These are phyloP conservation scores for Epithemia pelagica DNA, from an alignment of 108 stramenopile genomes.

Conservation along the genomic window DNA sequence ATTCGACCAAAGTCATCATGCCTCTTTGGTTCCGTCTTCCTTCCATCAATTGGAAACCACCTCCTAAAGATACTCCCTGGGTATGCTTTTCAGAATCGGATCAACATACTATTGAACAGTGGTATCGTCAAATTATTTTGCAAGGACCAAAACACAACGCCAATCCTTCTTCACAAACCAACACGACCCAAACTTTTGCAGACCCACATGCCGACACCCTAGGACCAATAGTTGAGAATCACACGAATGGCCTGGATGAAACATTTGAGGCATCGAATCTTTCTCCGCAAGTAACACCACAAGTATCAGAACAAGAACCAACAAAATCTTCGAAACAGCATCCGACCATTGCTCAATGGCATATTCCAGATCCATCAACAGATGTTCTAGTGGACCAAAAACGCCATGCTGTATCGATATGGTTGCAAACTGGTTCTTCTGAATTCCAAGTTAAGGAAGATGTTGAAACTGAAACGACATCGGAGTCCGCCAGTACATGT, in stretches of 20 bases:
- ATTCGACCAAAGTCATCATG: background rate
- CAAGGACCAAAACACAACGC: background rate
- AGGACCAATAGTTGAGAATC: too few relatives aligned
- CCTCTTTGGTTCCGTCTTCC: slow-evolving; percentile 63
- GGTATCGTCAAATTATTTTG: slow-evolving; percentile 13
- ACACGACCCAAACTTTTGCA: background rate
- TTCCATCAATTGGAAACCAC: slow-evolving; percentile 51
- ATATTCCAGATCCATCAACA: slow-evolving; percentile 29
- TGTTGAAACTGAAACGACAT: slow-evolving; percentile 6
- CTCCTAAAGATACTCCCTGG: slow-evolving; percentile 46
- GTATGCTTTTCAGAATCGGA: slow-evolving; percentile 28
- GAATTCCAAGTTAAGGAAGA: slow-evolving; percentile 4
- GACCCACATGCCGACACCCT: background rate
- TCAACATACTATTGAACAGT: slow-evolving; percentile 27
- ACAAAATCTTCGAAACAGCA: slow-evolving; percentile 5
- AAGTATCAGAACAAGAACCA: slow-evolving; percentile 6
- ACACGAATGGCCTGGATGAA: background rate
- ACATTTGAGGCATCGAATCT: background rate
- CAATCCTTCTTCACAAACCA: background rate
- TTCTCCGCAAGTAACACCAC: too few relatives aligned
- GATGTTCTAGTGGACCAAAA: slow-evolving; percentile 63
- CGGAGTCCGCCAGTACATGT: too few relatives aligned
- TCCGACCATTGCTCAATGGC: slow-evolving; percentile 51
- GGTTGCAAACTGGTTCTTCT: background rate
- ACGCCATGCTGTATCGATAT: slow-evolving; percentile 47